Evolutionary conservation across 768 basidiomycete genomes (phyloP).

Genomic region (Mycena rosella): DNA sequence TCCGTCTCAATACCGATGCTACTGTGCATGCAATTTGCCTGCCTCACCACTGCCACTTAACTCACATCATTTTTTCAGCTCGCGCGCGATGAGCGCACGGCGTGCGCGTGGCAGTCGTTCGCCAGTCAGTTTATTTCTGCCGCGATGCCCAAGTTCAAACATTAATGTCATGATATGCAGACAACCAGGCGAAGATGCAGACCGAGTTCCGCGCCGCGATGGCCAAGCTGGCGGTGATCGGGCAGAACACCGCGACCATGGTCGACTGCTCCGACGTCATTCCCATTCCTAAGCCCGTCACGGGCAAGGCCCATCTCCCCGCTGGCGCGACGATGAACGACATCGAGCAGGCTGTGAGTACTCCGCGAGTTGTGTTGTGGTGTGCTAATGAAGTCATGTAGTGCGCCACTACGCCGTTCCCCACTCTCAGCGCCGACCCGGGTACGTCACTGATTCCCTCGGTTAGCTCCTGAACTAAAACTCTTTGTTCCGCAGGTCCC

Average conservation of each 20-base stretch:
- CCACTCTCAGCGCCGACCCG: slow-evolving; percentile 35
- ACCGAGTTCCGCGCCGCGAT: slow-evolving; percentile 46
- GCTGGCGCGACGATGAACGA: slow-evolving; percentile 40
- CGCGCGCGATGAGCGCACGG: slow-evolving; percentile 49
- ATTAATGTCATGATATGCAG: too few relatives aligned
- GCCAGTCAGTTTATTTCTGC: slow-evolving; percentile 36
- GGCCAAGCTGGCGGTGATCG: slow-evolving; percentile 48
- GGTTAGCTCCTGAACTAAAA: background rate
- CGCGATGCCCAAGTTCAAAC: too few relatives aligned
- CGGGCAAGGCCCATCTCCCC: slow-evolving; percentile 37
- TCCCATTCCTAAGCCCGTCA: slow-evolving; percentile 39
- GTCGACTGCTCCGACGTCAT: slow-evolving; percentile 55
- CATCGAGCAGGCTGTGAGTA: slow-evolving; percentile 40
- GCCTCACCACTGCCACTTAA: background rate
- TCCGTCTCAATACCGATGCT: slow-evolving; percentile 39
- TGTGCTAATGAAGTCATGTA: background rate
- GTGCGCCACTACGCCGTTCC: slow-evolving; percentile 38
- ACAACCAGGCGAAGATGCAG: slow-evolving; percentile 42
- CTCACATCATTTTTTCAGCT: slow-evolving; percentile 16
- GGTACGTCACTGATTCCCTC: background rate
- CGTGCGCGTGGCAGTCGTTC: slow-evolving; percentile 53
- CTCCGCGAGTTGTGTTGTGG: background rate
- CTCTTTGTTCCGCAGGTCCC: background rate
- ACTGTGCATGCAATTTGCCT: slow-evolving; percentile 9
- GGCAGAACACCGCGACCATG: slow-evolving; percentile 42